These are phyloP conservation scores for Ceratocystis albifundus DNA, from an alignment of 2,329 filamentous ascomycete genomes.

Conservation along the genomic window DNA sequence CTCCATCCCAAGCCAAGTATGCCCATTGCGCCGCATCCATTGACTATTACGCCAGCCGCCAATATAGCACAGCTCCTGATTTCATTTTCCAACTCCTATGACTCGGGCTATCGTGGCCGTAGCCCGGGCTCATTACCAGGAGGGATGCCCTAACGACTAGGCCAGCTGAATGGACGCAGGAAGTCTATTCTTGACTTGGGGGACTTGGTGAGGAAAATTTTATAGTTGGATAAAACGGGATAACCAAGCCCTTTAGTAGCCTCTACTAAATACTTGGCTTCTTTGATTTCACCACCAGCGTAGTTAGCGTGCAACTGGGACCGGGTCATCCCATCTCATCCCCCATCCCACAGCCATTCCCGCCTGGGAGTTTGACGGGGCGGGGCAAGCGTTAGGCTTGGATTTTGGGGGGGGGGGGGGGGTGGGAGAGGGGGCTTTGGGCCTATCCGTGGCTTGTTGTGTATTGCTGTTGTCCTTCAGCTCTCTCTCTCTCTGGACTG, in stretches of 20 bases:
- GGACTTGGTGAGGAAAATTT: neutral
- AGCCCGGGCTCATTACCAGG: neutral
- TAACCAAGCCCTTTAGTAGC: neutral
- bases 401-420: too few species aligned
- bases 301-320: constrained; percentile 10
- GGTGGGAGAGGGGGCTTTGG: too few species aligned
- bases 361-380: too few species aligned
- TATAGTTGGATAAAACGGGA: neutral
- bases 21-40: neutral
- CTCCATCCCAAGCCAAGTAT: neutral
- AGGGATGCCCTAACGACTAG: neutral
- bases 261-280: neutral
- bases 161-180: constrained; percentile 3
- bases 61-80: constrained; percentile 9
- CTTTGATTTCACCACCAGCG: constrained; percentile 12
- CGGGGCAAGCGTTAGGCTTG: too few species aligned
- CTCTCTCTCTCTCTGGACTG: neutral
- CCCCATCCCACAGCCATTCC: neutral
- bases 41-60: neutral
- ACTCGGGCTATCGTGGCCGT: neutral
- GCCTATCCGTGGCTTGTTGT: too few species aligned
- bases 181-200: neutral
- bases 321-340: constrained; percentile 8
- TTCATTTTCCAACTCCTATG: constrained; percentile 1
- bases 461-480: neutral